Percentiles rank a stretch among this genome's conserved stretches.
phyloP scores from a whole-genome alignment of 1,284 basidiomycete species.

The Sanguinoderma infundibulare region DNA sequence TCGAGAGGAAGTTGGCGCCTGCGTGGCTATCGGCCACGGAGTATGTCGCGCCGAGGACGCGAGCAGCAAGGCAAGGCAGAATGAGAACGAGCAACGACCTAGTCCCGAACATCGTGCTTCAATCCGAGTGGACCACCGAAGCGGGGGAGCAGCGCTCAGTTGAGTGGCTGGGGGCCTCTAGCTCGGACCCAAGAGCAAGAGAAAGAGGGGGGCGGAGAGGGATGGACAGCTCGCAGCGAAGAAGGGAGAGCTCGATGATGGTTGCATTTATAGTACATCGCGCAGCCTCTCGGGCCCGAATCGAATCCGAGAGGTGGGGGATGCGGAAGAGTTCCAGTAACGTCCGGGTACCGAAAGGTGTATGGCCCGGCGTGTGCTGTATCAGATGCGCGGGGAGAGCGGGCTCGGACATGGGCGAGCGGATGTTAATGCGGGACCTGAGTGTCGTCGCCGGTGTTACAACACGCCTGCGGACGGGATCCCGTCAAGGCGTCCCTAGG shows the following conservation, averaged over 20 bases:
- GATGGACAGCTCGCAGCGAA: slow-evolving; percentile 17
- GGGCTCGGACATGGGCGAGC: background rate
- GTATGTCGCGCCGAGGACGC: slow-evolving; percentile 39
- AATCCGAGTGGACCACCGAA: background rate
- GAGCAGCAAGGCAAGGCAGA: slow-evolving; percentile 16
- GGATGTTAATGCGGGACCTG: background rate
- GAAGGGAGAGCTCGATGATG: background rate
- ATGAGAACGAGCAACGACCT: background rate
- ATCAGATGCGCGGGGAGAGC: background rate
- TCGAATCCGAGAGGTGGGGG: background rate
- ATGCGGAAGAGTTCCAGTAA: background rate
- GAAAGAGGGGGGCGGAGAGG: slow-evolving; percentile 10
- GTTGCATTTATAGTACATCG: background rate
- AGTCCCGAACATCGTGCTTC: slow-evolving; percentile 12
- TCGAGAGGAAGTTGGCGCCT: slow-evolving; percentile 50
- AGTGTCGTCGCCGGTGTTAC: too few species aligned
- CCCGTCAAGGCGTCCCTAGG: too few species aligned
- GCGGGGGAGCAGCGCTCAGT: background rate
- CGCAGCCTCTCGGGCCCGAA: background rate
- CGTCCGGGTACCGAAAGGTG: background rate
- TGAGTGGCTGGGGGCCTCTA: too few species aligned
- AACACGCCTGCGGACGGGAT: too few species aligned
- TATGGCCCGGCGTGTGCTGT: background rate
- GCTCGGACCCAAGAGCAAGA: slow-evolving; percentile 6
- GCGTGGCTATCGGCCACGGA: slow-evolving; percentile 46